phyloP scores from a whole-genome alignment of 2,329 filamentous ascomycete species.

The Myrmaecium sp. region DNA sequence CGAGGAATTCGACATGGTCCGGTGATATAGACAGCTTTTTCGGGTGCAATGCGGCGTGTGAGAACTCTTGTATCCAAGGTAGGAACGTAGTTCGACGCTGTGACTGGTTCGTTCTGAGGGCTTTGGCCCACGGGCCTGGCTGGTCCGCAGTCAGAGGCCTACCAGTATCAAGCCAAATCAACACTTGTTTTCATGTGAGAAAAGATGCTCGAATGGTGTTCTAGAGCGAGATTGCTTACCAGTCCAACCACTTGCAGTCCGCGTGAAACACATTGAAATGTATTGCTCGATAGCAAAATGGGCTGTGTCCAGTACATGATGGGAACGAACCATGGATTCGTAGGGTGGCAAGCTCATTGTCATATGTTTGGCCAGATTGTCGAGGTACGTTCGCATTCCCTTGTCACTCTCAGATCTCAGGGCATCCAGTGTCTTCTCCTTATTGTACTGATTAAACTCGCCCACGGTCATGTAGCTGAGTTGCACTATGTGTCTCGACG shows the following conservation, averaged over 20 bases:
- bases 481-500: slow-evolving; percentile 3
- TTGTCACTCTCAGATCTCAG: slow-evolving; percentile 1
- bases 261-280: slow-evolving; percentile 5
- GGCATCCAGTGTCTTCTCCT: not conserved
- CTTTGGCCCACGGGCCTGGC: no score
- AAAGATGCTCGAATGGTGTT: not conserved
- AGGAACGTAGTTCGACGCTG: no score
- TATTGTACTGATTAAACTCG: not conserved
- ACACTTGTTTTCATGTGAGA: not conserved
- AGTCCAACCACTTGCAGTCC: slow-evolving; percentile 1
- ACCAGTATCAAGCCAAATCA: no score
- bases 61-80: no score
- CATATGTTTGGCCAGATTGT: not conserved
- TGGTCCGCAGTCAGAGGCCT: no score
- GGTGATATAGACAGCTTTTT: no score
- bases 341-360: slow-evolving; percentile 1
- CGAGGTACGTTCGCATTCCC: not conserved
- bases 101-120: no score
- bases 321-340: slow-evolving; percentile 5
- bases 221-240: not conserved
- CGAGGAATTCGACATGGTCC: no score
- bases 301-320: slow-evolving; percentile 3
- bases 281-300: slow-evolving; percentile 6
- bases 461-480: slow-evolving; percentile 5
- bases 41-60: no score